Evolutionary conservation across 306 rosid species (phyloP).

Genomic region (Mucuna pruriens): DNA sequence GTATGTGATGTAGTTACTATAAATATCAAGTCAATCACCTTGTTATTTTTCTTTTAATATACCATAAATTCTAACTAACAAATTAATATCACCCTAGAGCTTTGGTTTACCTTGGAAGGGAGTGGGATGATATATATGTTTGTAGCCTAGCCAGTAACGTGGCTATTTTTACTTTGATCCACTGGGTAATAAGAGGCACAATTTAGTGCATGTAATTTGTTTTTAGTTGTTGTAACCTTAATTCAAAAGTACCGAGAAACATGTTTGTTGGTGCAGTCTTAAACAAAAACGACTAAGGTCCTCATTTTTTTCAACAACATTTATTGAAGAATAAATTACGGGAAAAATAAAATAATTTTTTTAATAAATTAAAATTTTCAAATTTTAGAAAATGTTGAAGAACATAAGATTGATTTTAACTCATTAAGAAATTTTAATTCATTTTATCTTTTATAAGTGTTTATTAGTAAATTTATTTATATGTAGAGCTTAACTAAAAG

Average conservation of each 20-base stretch:
- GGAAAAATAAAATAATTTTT: too few species aligned
- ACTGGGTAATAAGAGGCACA: not conserved
- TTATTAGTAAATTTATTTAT: too few species aligned
- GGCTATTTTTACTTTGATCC: not conserved
- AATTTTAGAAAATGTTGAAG: too few species aligned
- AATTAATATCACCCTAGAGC: conserved; percentile 3
- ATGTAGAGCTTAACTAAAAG: not conserved
- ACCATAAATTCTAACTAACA: not conserved
- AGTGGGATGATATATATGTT: not conserved
- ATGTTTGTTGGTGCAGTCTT: not conserved
- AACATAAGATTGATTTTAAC: too few species aligned
- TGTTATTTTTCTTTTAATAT: conserved; percentile 2
- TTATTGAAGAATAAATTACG: too few species aligned
- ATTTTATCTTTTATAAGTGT: too few species aligned
- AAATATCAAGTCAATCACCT: not conserved
- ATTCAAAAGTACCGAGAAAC: not conserved
- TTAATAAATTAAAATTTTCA: too few species aligned
- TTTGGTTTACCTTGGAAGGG: not conserved
- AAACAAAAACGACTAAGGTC: not conserved
- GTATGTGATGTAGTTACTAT: not conserved
- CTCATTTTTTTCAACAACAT: too few species aligned
- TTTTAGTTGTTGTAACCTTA: not conserved
- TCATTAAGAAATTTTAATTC: too few species aligned
- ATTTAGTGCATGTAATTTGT: not conserved
- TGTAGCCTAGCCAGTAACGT: not conserved